Percentiles rank a stretch among this genome's conserved stretches.
These are phyloP conservation scores for Arthrobotrys sphaeroides DNA, from an alignment of 2,329 filamentous ascomycete genomes.

Conservation along the genomic window DNA sequence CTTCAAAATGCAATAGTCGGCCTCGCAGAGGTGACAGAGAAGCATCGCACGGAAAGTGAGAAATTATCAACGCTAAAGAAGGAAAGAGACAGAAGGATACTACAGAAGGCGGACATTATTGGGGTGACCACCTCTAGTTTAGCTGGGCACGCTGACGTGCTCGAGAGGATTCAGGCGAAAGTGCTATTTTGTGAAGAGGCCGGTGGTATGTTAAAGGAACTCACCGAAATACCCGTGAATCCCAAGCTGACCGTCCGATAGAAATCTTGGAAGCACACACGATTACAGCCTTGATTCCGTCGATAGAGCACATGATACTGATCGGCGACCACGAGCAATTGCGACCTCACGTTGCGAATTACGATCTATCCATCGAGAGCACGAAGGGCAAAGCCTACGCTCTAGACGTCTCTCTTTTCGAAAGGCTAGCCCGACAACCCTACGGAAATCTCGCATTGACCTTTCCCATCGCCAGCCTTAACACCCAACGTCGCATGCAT, in stretches of 20 bases:
- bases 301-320: conserved; percentile 71
- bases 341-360: conserved; percentile 69
- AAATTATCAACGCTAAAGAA: conserved; percentile 28
- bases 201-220: conserved; percentile 62
- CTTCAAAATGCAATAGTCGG: conserved; percentile 13
- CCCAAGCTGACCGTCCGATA: not conserved
- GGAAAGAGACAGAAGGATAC: conserved; percentile 29
- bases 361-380: conserved; percentile 67
- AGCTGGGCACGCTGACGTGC: conserved; percentile 65
- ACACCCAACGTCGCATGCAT: conserved; percentile 73
- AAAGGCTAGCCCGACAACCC: conserved; percentile 64
- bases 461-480: conserved; percentile 63
- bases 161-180: conserved; percentile 66
- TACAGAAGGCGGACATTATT: conserved; percentile 62
- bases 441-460: conserved; percentile 41
- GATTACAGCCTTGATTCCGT: conserved; percentile 69
- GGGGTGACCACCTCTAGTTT: conserved; percentile 71
- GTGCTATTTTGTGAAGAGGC: conserved; percentile 75
- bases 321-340: conserved; percentile 74
- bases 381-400: conserved; percentile 65
- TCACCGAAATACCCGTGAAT: not conserved
- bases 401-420: conserved; percentile 71
- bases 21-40: conserved; percentile 12
- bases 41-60: conserved; percentile 15
- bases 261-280: conserved; percentile 74